These are phyloP conservation scores for Colletotrichum sp. DNA, from an alignment of 2,329 filamentous ascomycete genomes.

Conservation along the genomic window DNA sequence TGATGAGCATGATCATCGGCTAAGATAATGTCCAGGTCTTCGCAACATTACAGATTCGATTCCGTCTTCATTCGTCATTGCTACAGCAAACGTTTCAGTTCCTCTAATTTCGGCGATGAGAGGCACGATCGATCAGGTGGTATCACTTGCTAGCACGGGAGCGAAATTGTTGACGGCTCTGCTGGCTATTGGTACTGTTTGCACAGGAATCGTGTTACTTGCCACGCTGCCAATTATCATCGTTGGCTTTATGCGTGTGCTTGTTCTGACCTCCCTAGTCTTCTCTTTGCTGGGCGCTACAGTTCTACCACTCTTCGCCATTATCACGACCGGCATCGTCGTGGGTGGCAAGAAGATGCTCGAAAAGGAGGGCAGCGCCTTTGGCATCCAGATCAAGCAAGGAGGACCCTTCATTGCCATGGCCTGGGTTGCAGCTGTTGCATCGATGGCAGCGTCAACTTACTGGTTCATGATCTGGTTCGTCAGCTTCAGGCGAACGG, in stretches of 20 bases:
- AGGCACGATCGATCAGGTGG: slow-evolving; percentile 14
- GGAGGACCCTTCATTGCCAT: slow-evolving; percentile 23
- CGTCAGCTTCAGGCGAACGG: slow-evolving; percentile 24
- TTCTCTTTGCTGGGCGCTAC: slow-evolving; percentile 13
- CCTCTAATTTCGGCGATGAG: slow-evolving; percentile 23
- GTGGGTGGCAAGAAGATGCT: slow-evolving; percentile 14
- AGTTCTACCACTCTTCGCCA: slow-evolving; percentile 19
- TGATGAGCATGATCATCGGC: neutral
- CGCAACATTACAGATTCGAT: slow-evolving; percentile 25
- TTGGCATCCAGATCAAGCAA: slow-evolving; percentile 16
- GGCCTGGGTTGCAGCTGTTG: slow-evolving; percentile 22
- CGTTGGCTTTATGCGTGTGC: slow-evolving; percentile 8
- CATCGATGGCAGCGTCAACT: neutral
- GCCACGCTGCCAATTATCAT: slow-evolving; percentile 21
- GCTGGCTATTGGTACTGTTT: slow-evolving; percentile 20
- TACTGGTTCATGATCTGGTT: slow-evolving; percentile 30
- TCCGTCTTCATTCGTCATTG: slow-evolving; percentile 24
- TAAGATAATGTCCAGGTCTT: slow-evolving; percentile 15
- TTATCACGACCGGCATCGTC: slow-evolving; percentile 13
- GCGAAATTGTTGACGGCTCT: slow-evolving; percentile 22
- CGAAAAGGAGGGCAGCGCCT: neutral
- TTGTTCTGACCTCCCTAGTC: slow-evolving; percentile 13
- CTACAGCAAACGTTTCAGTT: slow-evolving; percentile 24
- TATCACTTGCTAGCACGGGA: slow-evolving; percentile 17
- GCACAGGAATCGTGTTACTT: slow-evolving; percentile 19